A percentile compares a stretch with the other conserved stretches of the same genome.
phyloP scores from a whole-genome alignment of 495 filamentous ascomycete genomes.

The Gamarada debralockiae region DNA sequence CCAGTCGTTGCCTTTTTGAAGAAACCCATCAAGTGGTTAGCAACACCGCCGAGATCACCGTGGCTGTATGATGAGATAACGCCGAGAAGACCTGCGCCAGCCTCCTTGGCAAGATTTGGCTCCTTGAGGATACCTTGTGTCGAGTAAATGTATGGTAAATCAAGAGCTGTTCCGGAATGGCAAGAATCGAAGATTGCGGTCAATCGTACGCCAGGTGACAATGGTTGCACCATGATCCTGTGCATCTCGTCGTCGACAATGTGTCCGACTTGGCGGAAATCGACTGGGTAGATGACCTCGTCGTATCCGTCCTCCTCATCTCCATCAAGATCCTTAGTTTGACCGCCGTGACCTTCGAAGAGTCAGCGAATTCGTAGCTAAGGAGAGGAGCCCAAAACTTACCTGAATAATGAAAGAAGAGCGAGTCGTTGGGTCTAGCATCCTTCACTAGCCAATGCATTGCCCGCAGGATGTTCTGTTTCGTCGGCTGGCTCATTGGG shows the following conservation, averaged over 20 bases:
- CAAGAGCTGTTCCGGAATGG: slow-evolving; percentile 93
- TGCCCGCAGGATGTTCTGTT: slow-evolving; percentile 90
- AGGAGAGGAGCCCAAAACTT: slow-evolving; percentile 26
- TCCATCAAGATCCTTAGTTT: slow-evolving; percentile 92
- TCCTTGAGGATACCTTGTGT: slow-evolving; percentile 95
- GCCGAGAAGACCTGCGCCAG: slow-evolving; percentile 85
- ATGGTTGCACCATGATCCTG: slow-evolving; percentile 84
- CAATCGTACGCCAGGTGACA: slow-evolving; percentile 80
- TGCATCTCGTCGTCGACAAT: slow-evolving; percentile 99
- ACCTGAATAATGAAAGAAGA: slow-evolving; percentile 99
- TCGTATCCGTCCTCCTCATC: slow-evolving; percentile 96
- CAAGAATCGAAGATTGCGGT: slow-evolving; percentile 99
- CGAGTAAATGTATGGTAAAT: slow-evolving; percentile 96
- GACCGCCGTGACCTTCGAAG: slow-evolving; percentile 80
- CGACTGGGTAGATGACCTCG: slow-evolving; percentile 96
- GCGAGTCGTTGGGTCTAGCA: slow-evolving; percentile 86
- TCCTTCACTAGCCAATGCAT: slow-evolving; percentile 99
- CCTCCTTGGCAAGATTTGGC: slow-evolving; percentile 96
- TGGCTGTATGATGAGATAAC: slow-evolving; percentile 87
- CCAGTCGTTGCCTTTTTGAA: slow-evolving; percentile 90
- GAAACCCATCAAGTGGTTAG: slow-evolving; percentile 77
- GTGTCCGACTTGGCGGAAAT: slow-evolving; percentile 85
- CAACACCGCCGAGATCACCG: slow-evolving; percentile 82
- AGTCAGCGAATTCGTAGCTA: slow-evolving; percentile 8
- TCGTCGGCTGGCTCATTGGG: slow-evolving; percentile 94